Evolutionary conservation across 116 monocot species (phyloP).

Genomic region (Zostera marina): DNA sequence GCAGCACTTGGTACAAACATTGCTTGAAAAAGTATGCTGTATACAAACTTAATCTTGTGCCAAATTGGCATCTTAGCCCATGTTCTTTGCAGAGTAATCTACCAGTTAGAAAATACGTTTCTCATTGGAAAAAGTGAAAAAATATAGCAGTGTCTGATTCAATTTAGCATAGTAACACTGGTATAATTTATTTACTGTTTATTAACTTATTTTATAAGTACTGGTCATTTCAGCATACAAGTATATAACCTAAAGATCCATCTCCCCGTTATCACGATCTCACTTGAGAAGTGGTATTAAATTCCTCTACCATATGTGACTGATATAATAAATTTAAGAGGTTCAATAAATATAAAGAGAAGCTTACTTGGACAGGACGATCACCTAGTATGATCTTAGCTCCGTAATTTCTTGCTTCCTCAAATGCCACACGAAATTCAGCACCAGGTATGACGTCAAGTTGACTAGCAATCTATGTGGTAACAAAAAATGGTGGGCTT

Average conservation of each 20-base stretch:
- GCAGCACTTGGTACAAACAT: constrained; percentile 70
- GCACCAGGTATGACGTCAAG: constrained; percentile 87
- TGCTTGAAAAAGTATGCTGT: constrained; percentile 59
- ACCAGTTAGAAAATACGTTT: constrained; percentile 4
- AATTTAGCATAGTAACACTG: too few relatives aligned
- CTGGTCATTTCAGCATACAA: too few relatives aligned
- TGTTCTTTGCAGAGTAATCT: constrained; percentile 86
- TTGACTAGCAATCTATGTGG: constrained; percentile 50
- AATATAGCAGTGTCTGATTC: not conserved
- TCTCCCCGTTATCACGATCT: too few relatives aligned
- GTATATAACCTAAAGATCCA: too few relatives aligned
- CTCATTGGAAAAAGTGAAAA: not conserved
- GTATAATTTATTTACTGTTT: too few relatives aligned
- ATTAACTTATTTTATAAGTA: too few relatives aligned
- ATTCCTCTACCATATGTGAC: not conserved
- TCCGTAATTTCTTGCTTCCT: constrained; percentile 76
- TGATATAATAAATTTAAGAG: not conserved
- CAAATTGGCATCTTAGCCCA: constrained; percentile 89
- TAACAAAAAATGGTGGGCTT: not conserved
- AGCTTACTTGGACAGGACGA: constrained; percentile 69
- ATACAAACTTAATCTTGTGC: constrained; percentile 84
- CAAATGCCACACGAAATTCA: constrained; percentile 95
- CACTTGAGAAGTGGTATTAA: too few relatives aligned
- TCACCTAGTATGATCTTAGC: constrained; percentile 81
- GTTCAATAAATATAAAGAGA: not conserved